These are phyloP conservation scores for Petunia hybrid DNA, from an alignment of 305 asterid genomes.

Conservation along the genomic window DNA sequence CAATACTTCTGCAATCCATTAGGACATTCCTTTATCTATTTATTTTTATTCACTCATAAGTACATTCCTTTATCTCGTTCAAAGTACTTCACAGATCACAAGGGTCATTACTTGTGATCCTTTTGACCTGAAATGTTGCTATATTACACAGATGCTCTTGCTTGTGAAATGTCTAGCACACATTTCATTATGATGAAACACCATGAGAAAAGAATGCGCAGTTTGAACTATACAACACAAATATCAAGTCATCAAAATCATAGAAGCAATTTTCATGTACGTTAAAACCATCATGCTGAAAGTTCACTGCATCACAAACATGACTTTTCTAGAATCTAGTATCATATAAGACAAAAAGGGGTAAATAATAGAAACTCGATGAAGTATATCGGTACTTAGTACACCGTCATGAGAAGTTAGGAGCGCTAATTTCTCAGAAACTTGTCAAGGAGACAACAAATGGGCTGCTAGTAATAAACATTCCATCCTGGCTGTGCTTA, in stretches of 20 bases:
- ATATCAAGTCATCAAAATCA: background rate
- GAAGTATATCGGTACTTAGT: background rate
- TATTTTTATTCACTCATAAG: background rate
- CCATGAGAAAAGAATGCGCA: constrained; percentile 13
- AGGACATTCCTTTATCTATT: background rate
- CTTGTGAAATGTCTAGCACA: background rate
- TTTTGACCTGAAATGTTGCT: background rate
- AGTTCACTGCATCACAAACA: constrained; percentile 5
- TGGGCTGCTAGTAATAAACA: background rate
- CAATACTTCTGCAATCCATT: constrained; percentile 15
- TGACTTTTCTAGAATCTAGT: background rate
- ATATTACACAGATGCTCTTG: background rate
- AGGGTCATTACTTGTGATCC: background rate
- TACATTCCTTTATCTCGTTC: background rate
- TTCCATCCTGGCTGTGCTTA: background rate
- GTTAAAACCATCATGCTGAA: background rate
- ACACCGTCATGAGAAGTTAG: background rate
- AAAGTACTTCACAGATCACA: constrained; percentile 1
- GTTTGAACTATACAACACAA: background rate
- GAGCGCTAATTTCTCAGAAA: background rate
- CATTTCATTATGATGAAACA: background rate
- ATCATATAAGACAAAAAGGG: background rate
- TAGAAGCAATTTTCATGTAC: background rate
- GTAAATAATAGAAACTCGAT: background rate
- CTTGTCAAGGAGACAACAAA: background rate